These are phyloP conservation scores for Rhodotorula sp. DNA, from an alignment of 1,284 basidiomycete species.

Conservation along the genomic window DNA sequence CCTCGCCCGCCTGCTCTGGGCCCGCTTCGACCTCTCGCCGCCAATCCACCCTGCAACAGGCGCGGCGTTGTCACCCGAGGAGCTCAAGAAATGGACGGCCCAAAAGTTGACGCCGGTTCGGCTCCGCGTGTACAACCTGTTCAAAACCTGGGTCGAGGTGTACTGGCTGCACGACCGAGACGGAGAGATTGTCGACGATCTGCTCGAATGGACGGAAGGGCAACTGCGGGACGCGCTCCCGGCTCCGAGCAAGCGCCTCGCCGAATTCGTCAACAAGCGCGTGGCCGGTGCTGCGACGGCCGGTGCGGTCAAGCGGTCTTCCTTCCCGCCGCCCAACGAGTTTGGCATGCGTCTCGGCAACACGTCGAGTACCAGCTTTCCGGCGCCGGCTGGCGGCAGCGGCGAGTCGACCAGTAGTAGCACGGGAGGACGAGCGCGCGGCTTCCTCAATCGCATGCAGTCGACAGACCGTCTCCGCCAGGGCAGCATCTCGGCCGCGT, in stretches of 20 bases:
- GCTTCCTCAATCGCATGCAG: constrained; percentile 44
- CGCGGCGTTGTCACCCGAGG: constrained; percentile 56
- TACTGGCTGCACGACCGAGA: constrained; percentile 72
- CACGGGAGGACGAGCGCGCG: neutral
- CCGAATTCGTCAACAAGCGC: constrained; percentile 63
- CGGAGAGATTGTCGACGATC: constrained; percentile 54
- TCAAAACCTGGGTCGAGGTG: constrained; percentile 88
- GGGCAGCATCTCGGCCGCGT: constrained; percentile 11
- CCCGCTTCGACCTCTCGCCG: constrained; percentile 72
- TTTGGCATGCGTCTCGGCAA: neutral
- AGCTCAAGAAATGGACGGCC: constrained; percentile 74
- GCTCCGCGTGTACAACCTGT: constrained; percentile 82
- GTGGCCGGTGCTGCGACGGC: constrained; percentile 46
- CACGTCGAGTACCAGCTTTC: neutral
- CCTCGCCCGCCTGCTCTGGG: constrained; percentile 72
- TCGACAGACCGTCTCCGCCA: constrained; percentile 47
- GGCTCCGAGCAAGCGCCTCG: constrained; percentile 65
- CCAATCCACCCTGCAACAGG: constrained; percentile 42
- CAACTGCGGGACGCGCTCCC: constrained; percentile 65
- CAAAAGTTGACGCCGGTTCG: constrained; percentile 84
- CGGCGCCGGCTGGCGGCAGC: neutral
- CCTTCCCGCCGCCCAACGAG: neutral
- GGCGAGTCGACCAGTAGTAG: neutral
- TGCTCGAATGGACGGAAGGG: constrained; percentile 66
- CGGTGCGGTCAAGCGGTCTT: neutral